These are phyloP conservation scores for Colletotrichum spinosum DNA, from an alignment of 2,329 filamentous ascomycete genomes.

Conservation along the genomic window DNA sequence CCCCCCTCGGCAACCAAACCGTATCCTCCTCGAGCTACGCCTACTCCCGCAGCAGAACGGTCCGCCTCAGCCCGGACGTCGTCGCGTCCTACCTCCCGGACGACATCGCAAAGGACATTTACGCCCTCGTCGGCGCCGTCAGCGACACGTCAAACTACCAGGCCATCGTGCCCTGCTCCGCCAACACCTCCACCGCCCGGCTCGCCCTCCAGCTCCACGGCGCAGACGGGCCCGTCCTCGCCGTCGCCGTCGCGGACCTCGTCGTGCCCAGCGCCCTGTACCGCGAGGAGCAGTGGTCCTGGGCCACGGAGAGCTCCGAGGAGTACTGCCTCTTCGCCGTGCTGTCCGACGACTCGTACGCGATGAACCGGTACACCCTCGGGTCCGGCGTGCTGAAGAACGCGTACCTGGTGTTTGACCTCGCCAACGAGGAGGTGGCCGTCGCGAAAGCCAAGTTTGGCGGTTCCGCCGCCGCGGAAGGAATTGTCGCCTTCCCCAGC, in stretches of 20 bases:
- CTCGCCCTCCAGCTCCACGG: slow-evolving; percentile 44
- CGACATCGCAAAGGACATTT: slow-evolving; percentile 42
- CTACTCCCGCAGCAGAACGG: background rate
- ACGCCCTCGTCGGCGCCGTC: slow-evolving; percentile 42
- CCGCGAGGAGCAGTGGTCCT: background rate
- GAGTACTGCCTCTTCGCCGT: slow-evolving; percentile 46
- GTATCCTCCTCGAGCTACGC: background rate
- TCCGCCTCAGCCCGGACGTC: slow-evolving; percentile 15
- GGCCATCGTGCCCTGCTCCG: slow-evolving; percentile 43
- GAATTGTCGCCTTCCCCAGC: slow-evolving; percentile 43
- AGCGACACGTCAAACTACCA: slow-evolving; percentile 33
- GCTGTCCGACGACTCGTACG: slow-evolving; percentile 40
- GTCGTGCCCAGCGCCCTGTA: slow-evolving; percentile 40
- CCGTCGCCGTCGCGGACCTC: slow-evolving; percentile 43
- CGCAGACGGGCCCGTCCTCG: slow-evolving; percentile 43
- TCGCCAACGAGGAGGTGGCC: slow-evolving; percentile 46
- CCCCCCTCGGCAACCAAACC: slow-evolving; percentile 4
- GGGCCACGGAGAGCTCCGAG: background rate
- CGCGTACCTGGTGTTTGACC: slow-evolving; percentile 49
- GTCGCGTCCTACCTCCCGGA: slow-evolving; percentile 39
- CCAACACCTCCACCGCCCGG: slow-evolving; percentile 36
- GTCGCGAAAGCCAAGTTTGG: slow-evolving; percentile 44
- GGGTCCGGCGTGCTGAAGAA: slow-evolving; percentile 44
- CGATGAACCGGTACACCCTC: slow-evolving; percentile 37
- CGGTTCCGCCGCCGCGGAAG: slow-evolving; percentile 30